A percentile compares a stretch with the other conserved stretches of the same genome.
These are phyloP conservation scores for Monilinia laxa DNA, from an alignment of 2,329 filamentous ascomycete species.

Conservation along the genomic window DNA sequence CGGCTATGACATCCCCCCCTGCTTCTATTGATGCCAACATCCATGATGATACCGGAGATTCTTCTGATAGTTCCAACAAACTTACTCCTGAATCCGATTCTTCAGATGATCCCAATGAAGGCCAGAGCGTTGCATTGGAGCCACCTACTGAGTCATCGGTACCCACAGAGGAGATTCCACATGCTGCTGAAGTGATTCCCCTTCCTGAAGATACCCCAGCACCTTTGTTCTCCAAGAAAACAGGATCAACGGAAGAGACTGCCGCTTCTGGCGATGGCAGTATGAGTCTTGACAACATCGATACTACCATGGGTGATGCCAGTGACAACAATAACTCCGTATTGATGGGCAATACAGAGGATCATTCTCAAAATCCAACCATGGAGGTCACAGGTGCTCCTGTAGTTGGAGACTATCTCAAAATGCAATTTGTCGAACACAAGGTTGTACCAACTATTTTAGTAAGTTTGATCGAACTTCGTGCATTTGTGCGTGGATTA, in stretches of 20 bases:
- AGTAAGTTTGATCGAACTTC: slow-evolving; percentile 54
- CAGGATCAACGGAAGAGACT: slow-evolving; percentile 28
- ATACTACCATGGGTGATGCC: slow-evolving; percentile 40
- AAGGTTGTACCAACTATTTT: slow-evolving; percentile 93
- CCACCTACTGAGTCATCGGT: slow-evolving; percentile 26
- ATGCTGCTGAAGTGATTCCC: slow-evolving; percentile 24
- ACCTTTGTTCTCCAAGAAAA: slow-evolving; percentile 58
- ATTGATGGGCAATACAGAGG: slow-evolving; percentile 36
- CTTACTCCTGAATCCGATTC: slow-evolving; percentile 29
- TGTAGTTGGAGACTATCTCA: slow-evolving; percentile 91
- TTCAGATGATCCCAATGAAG: slow-evolving; percentile 35
- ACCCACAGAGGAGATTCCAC: slow-evolving; percentile 16
- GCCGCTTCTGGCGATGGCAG: slow-evolving; percentile 32
- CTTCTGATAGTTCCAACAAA: slow-evolving; percentile 28
- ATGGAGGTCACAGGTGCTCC: slow-evolving; percentile 45
- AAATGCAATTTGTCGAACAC: slow-evolving; percentile 95
- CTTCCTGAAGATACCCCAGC: slow-evolving; percentile 67
- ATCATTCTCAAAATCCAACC: slow-evolving; percentile 27
- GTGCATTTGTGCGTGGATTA: slow-evolving; percentile 24
- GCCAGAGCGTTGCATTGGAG: slow-evolving; percentile 23
- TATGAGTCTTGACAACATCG: slow-evolving; percentile 32
- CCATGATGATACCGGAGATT: slow-evolving; percentile 26
- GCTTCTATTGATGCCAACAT: slow-evolving; percentile 28
- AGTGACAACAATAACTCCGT: slow-evolving; percentile 38
- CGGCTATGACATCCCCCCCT: slow-evolving; percentile 34